Evolutionary conservation across 2,329 filamentous ascomycete species (phyloP).

Genomic region (Metarhizium rileyi): DNA sequence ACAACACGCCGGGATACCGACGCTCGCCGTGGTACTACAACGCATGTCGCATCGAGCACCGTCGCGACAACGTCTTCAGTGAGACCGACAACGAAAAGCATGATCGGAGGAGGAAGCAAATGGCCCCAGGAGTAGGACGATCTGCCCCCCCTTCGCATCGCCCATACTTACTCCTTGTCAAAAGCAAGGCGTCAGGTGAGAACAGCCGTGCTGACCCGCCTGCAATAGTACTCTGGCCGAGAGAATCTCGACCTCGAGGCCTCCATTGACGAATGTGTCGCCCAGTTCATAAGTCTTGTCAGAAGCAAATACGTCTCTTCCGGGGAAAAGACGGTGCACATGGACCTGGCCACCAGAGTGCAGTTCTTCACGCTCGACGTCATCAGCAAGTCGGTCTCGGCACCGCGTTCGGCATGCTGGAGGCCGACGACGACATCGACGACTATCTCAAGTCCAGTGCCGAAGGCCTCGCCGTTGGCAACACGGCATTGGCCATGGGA

Average conservation of each 20-base stretch:
- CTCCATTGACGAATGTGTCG: constrained; percentile 37
- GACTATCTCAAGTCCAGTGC: constrained; percentile 27
- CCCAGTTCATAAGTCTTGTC: constrained; percentile 35
- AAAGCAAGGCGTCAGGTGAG: no score
- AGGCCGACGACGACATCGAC: constrained; percentile 33
- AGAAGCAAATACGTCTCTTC: constrained; percentile 31
- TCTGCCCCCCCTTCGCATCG: no score
- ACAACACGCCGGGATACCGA: constrained; percentile 30
- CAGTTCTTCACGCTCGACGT: constrained; percentile 45
- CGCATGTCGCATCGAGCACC: constrained; percentile 36
- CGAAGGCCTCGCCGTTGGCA: constrained; percentile 19
- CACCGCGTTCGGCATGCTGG: constrained; percentile 37
- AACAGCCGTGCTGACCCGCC: neutral
- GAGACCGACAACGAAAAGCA: constrained; percentile 40
- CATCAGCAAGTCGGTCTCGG: constrained; percentile 42
- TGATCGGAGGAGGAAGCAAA: constrained; percentile 33
- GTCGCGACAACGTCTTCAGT: constrained; percentile 42
- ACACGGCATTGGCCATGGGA: constrained; percentile 17
- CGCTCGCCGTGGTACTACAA: constrained; percentile 34
- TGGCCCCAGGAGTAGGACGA: constrained; percentile 37
- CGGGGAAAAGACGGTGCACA: constrained; percentile 15
- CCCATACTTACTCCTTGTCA: neutral
- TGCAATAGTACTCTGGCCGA: constrained; percentile 40
- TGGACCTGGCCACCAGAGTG: constrained; percentile 37
- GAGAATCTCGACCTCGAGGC: constrained; percentile 41